Evolutionary conservation across 1,284 basidiomycete species (phyloP).

Genomic region (Malassezia globosa): DNA sequence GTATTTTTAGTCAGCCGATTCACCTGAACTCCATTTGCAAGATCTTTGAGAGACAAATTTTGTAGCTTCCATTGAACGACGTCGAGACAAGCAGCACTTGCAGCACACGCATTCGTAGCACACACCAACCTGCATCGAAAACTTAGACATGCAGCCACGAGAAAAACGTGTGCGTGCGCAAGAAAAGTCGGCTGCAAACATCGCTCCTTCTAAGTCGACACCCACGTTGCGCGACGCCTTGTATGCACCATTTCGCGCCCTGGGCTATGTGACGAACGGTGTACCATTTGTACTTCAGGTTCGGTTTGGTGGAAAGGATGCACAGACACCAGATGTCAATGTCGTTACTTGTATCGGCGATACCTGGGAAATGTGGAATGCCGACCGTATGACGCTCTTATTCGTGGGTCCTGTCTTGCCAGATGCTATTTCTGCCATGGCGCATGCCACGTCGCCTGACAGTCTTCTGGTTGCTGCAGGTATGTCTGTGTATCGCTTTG

Average conservation of each 20-base stretch:
- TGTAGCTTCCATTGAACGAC: too few relatives aligned
- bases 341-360: slow-evolving; percentile 78
- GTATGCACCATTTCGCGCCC: slow-evolving; percentile 86
- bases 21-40: too few relatives aligned
- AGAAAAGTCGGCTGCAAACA: background rate
- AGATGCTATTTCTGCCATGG: slow-evolving; percentile 63
- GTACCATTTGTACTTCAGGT: slow-evolving; percentile 75
- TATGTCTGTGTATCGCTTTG: slow-evolving; percentile 61
- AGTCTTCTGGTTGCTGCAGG: slow-evolving; percentile 73
- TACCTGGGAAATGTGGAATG: slow-evolving; percentile 94
- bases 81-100: too few relatives aligned
- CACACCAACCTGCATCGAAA: too few relatives aligned
- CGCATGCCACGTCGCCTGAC: slow-evolving; percentile 62
- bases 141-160: slow-evolving; percentile 1
- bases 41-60: too few relatives aligned
- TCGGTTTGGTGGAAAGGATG: slow-evolving; percentile 72
- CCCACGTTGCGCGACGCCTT: slow-evolving; percentile 48
- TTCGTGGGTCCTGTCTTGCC: slow-evolving; percentile 82
- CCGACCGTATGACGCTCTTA: slow-evolving; percentile 76
- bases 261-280: slow-evolving; percentile 82
- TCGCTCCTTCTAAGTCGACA: background rate
- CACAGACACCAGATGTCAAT: slow-evolving; percentile 53
- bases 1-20: slow-evolving; percentile 15
- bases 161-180: slow-evolving; percentile 14
- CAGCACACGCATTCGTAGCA: background rate